Conservation (phyloP, 208 protist species). For the Trypanosoma grayi region DNA sequence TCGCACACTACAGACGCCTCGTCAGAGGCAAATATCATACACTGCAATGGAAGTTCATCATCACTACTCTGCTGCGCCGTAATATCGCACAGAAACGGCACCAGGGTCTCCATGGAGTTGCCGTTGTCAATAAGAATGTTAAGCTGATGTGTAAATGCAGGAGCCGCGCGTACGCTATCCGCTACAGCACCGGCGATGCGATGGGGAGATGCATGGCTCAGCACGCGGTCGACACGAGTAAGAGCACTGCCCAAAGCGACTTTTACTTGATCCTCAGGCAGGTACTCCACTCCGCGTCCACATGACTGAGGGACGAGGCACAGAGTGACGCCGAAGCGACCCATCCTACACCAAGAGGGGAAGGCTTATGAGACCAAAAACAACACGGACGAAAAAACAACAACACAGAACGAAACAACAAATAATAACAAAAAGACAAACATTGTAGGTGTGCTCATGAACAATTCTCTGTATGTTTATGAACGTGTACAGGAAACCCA, state of each 20-base stretch:
- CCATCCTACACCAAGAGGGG: conserved; percentile 21
- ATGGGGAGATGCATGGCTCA: conserved; percentile 46
- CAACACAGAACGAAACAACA: not conserved
- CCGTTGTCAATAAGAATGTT: conserved; percentile 33
- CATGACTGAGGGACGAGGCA: conserved; percentile 35
- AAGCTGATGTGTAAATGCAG: conserved; percentile 34
- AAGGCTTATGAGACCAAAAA: conserved; percentile 6
- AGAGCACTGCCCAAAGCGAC: conserved; percentile 23
- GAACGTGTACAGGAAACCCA: too few species aligned
- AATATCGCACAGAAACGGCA: conserved; percentile 9
- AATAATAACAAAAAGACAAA: not conserved
- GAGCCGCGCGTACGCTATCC: conserved; percentile 24
- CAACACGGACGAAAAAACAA: conserved; percentile 16
- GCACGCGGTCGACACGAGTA: conserved; percentile 29
- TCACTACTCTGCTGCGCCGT: not conserved
- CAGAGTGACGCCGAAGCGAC: conserved; percentile 39
- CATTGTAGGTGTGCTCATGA: not conserved
- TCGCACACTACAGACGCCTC: conserved; percentile 35
- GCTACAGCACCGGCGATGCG: conserved; percentile 38
- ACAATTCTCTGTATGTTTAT: too few species aligned
- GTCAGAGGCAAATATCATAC: conserved; percentile 62
- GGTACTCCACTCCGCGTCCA: conserved; percentile 3
- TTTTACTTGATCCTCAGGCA: conserved; percentile 19
- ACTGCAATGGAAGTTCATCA: conserved; percentile 28
- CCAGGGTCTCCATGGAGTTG: not conserved